Base-by-base conservation (phyloP, 2,329 filamentous ascomycete genomes). In the Emydomyces testavorans region DNA sequence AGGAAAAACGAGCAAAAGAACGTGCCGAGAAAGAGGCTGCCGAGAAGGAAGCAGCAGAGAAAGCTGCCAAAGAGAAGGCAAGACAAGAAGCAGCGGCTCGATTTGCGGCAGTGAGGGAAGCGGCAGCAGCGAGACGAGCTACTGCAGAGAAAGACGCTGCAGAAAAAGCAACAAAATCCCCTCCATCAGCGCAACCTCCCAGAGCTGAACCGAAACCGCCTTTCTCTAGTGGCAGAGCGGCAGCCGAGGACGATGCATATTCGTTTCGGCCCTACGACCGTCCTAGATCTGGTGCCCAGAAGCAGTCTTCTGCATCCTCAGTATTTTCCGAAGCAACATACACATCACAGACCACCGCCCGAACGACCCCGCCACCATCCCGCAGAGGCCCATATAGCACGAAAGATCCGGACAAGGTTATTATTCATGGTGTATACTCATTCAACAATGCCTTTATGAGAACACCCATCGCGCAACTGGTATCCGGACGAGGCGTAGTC, bases 341-440 rank as follows among this genome's bases (percentile, higher is more conserved):
- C 65, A 83, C 87, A 1, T 93, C 87, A 7, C 80, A 86, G 50
- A 88, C 85, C 13, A 95, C 89, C 1, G 76, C 85, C 8, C 80
- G 80, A 50, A 94, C 89, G 5, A 86, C 85, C 4, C 85, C 89
- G 6, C 87, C 89, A 13, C 82, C 85, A 1, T 88, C 84, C 2
- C 76, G 82, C 54, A 79, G 85, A 40, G 80, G 81, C 1, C 78
- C 85, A 1, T 96, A 95, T 66, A 77, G 79, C 29, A 95, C 88
- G 23, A 85, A 85, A 55, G 87, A 96, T 62, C 89, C 90, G 0
- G 81, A 94, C 69, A 98, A 98, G 75, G 92, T 98, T 61, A 82
- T 94, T 53, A 90, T 98, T 66, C 84, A 84, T 60, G 92, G 83
- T 8, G 92, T 96, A 2, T 96, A 94, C 63, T 75, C 83, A 48